phyloP scores from a whole-genome alignment of 768 basidiomycete genomes.

The Tulasnella sp. region DNA sequence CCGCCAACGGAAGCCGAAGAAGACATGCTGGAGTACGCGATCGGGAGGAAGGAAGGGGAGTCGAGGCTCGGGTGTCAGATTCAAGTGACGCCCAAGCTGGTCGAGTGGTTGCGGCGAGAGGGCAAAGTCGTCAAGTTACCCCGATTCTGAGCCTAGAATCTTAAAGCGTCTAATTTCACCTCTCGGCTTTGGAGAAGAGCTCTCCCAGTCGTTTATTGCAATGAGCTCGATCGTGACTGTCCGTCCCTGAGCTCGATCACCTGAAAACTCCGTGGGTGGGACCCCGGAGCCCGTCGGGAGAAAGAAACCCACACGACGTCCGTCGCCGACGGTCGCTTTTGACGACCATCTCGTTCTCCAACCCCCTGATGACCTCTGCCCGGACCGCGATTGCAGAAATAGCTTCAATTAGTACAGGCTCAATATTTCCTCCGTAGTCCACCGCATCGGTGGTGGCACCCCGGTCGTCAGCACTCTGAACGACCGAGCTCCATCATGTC shows the following conservation, averaged over 20 bases:
- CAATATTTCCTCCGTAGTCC: too few relatives aligned
- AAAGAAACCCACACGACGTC: too few relatives aligned
- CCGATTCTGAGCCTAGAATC: neutral
- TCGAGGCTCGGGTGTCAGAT: constrained; percentile 17
- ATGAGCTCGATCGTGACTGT: too few relatives aligned
- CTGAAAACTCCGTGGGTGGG: too few relatives aligned
- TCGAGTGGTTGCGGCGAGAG: constrained; percentile 11
- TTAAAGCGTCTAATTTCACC: neutral
- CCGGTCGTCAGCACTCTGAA: neutral
- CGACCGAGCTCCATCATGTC: neutral
- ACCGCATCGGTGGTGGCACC: neutral
- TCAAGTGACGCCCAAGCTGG: constrained; percentile 14
- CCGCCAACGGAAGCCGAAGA: constrained; percentile 16
- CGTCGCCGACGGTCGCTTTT: too few relatives aligned
- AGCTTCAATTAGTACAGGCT: neutral
- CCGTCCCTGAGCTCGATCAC: too few relatives aligned
- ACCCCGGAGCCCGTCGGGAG: too few relatives aligned
- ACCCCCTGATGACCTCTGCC: neutral
- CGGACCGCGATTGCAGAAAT: neutral
- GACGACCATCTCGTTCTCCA: neutral
- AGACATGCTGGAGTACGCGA: constrained; percentile 17
- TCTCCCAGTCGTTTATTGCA: too few relatives aligned
- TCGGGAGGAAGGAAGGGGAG: constrained; percentile 3
- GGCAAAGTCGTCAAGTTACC: constrained; percentile 14
- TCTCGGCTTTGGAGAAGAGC: neutral